Conservation (phyloP, 2,329 filamentous ascomycete genomes). For the Colletotrichum acutatum region DNA sequence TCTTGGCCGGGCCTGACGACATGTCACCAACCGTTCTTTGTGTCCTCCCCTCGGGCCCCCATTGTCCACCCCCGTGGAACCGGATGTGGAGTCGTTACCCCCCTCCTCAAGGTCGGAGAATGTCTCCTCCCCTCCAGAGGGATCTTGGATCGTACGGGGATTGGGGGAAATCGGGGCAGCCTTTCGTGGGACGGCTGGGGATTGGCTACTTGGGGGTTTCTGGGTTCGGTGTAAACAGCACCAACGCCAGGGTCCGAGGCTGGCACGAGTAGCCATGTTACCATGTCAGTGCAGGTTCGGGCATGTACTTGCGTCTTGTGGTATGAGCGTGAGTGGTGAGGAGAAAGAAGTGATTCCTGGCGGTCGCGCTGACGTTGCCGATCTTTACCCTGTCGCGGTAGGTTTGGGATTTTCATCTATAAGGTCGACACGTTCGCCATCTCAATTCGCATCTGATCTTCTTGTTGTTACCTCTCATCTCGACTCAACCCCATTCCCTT, state of each 20-base stretch:
- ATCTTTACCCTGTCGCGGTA: slow-evolving; percentile 21
- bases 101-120: slow-evolving; percentile 7
- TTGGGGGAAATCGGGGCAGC: slow-evolving; percentile 33
- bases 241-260: slow-evolving; percentile 24
- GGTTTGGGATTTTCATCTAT: slow-evolving; percentile 27
- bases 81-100: slow-evolving; percentile 7
- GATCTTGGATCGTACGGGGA: slow-evolving; percentile 36
- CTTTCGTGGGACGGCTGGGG: slow-evolving; percentile 24
- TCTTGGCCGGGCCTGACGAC: slow-evolving; percentile 27
- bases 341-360: background rate
- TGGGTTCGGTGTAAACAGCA: slow-evolving; percentile 33
- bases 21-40: slow-evolving; percentile 11
- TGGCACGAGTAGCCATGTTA: slow-evolving; percentile 23
- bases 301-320: slow-evolving; percentile 17
- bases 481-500: background rate
- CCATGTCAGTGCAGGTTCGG: background rate
- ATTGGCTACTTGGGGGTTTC: slow-evolving; percentile 29
- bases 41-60: background rate
- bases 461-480: background rate
- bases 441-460: background rate
- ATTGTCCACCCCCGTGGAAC: slow-evolving; percentile 19
- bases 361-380: slow-evolving; percentile 28
- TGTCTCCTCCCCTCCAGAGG: slow-evolving; percentile 20
- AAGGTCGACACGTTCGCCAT: slow-evolving; percentile 28
- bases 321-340: slow-evolving; percentile 7